Conservation (phyloP, 495 filamentous ascomycete species). For the Xylaria cubensis region DNA sequence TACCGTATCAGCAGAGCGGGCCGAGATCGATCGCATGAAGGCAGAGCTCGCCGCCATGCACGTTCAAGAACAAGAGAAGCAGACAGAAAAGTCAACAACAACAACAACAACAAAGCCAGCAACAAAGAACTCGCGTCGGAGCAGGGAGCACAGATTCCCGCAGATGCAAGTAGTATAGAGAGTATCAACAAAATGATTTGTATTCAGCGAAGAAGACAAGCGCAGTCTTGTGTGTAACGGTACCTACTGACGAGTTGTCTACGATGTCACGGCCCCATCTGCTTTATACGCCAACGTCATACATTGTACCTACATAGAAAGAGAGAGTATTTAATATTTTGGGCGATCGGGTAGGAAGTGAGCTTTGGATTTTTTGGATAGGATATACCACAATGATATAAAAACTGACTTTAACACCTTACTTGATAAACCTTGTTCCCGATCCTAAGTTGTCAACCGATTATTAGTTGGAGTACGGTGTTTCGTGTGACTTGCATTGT, state of each 20-base stretch:
- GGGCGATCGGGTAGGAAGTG: constrained; percentile 24
- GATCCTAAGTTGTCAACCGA: neutral
- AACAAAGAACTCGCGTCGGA: constrained; percentile 12
- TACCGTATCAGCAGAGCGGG: constrained; percentile 30
- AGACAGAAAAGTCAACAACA: constrained; percentile 11
- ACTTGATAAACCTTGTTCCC: neutral
- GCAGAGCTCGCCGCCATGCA: constrained; percentile 39
- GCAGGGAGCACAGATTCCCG: constrained; percentile 30
- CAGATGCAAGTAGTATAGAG: constrained; percentile 33
- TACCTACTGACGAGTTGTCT: constrained; percentile 25
- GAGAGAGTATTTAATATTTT: constrained; percentile 26
- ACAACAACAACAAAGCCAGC: constrained; percentile 15
- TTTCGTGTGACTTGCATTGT: neutral
- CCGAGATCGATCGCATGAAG: constrained; percentile 38
- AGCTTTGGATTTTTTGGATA: constrained; percentile 18
- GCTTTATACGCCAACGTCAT: constrained; percentile 16
- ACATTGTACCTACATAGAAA: constrained; percentile 26
- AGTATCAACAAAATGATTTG: constrained; percentile 9
- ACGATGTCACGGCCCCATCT: constrained; percentile 26
- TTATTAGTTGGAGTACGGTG: neutral
- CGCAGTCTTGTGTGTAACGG: constrained; percentile 5
- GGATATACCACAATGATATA: constrained; percentile 27
- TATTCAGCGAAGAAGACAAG: constrained; percentile 16
- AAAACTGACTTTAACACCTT: constrained; percentile 6
- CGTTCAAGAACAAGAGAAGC: constrained; percentile 31